These are phyloP conservation scores for Solanum acaule DNA, from an alignment of 257 asterid species.

Conservation along the genomic window DNA sequence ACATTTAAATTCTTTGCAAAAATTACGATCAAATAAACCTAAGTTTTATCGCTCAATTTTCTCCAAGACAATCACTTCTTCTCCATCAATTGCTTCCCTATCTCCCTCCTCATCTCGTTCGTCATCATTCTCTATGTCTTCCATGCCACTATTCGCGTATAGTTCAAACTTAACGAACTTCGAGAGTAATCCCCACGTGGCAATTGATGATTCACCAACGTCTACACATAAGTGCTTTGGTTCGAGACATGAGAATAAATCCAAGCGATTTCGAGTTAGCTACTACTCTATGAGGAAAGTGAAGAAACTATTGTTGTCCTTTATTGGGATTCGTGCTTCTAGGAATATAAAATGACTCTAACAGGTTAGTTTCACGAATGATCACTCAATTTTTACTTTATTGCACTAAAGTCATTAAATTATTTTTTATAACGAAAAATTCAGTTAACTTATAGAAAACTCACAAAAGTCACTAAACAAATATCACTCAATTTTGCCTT, in stretches of 20 bases:
- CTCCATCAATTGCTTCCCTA: not conserved
- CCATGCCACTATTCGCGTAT: slow-evolving; percentile 14
- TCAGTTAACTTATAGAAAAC: not conserved
- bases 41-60: slow-evolving; percentile 21
- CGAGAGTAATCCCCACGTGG: slow-evolving; percentile 5
- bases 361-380: not conserved
- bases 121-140: slow-evolving; percentile 25
- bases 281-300: slow-evolving; percentile 22
- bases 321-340: slow-evolving; percentile 6
- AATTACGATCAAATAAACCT: slow-evolving; percentile 10
- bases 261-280: slow-evolving; percentile 8
- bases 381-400: not conserved
- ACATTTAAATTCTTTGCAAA: not conserved
- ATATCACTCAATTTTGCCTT: not conserved
- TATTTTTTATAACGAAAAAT: not conserved
- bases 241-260: not conserved
- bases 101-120: slow-evolving; percentile 13
- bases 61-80: not conserved
- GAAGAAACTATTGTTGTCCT: slow-evolving; percentile 30
- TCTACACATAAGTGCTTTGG: slow-evolving; percentile 29
- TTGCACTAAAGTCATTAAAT: not conserved
- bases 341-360: not conserved
- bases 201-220: slow-evolving; percentile 9
- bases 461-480: not conserved
- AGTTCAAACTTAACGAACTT: not conserved